A percentile compares a stretch with the other conserved stretches of the same genome.
Conservation (phyloP, 768 basidiomycete species). For the Suillus weaverae region DNA sequence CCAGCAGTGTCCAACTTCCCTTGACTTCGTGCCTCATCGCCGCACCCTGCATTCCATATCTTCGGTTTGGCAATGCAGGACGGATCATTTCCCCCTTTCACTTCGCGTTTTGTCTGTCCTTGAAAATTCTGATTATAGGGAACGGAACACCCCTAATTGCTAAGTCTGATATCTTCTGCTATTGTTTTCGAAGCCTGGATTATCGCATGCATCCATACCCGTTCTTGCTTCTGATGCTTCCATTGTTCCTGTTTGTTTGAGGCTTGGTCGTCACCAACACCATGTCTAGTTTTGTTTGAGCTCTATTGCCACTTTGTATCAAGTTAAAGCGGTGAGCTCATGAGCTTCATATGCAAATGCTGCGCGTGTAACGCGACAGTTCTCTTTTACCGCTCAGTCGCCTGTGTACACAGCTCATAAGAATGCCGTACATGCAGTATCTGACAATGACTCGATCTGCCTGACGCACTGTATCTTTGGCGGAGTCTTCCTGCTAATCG, state of each 20-base stretch:
- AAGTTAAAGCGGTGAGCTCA: not conserved
- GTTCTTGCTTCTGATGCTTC: not conserved
- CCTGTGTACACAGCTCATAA: not conserved
- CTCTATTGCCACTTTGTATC: not conserved
- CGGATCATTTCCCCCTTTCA: not conserved
- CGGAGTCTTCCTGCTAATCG: not conserved
- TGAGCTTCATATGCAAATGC: not conserved
- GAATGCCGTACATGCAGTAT: not conserved
- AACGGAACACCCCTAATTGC: not conserved
- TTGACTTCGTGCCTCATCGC: not conserved
- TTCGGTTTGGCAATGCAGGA: conserved; percentile 6
- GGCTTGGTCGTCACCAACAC: not conserved
- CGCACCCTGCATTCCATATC: conserved; percentile 23
- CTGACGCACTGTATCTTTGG: not conserved
- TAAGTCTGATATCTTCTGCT: not conserved
- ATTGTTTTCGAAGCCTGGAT: not conserved
- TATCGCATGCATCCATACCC: not conserved
- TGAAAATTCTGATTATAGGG: not conserved
- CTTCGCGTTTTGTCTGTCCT: not conserved
- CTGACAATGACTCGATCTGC: not conserved
- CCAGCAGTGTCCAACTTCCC: not conserved
- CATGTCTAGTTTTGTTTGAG: not conserved
- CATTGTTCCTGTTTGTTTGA: not conserved
- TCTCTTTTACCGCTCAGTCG: not conserved
- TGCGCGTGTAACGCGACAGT: not conserved